Evolutionary conservation across 179 eudicot genomes (phyloP).

Genomic region (Carnegiea gigantea): DNA sequence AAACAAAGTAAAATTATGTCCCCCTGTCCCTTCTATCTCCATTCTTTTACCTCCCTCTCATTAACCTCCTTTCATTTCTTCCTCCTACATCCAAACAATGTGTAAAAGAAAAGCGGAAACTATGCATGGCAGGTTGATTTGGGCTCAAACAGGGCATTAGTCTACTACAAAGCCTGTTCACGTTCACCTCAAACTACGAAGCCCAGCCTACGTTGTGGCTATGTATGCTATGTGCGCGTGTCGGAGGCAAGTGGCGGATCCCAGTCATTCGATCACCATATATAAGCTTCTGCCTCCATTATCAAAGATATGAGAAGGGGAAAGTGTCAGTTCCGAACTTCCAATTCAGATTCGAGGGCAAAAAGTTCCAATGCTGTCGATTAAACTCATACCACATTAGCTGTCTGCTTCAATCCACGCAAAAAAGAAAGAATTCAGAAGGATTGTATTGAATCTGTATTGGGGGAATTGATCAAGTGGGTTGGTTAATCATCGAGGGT

Average conservation of each 20-base stretch:
- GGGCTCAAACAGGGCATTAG: too few relatives aligned
- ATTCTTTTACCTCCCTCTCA: too few relatives aligned
- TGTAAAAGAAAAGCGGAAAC: too few relatives aligned
- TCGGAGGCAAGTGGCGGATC: background rate
- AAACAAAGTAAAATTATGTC: too few relatives aligned
- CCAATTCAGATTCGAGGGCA: background rate
- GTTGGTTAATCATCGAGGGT: background rate
- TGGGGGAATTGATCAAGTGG: background rate
- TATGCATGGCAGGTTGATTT: too few relatives aligned
- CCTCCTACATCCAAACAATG: too few relatives aligned
- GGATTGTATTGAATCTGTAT: background rate
- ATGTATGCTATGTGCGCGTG: too few relatives aligned
- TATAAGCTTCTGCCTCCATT: background rate
- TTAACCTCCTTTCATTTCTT: too few relatives aligned
- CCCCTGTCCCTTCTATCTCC: too few relatives aligned
- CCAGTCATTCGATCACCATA: background rate
- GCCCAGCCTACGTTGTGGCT: background rate
- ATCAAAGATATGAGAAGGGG: background rate
- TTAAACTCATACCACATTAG: background rate
- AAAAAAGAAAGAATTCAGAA: background rate
- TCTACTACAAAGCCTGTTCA: background rate
- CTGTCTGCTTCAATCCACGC: background rate
- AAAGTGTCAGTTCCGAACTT: constrained; percentile 7
- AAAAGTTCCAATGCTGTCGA: background rate
- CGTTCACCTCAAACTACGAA: background rate